Evolutionary conservation across 257 asterid species (phyloP).

Genomic region (Solanum verrucosum): DNA sequence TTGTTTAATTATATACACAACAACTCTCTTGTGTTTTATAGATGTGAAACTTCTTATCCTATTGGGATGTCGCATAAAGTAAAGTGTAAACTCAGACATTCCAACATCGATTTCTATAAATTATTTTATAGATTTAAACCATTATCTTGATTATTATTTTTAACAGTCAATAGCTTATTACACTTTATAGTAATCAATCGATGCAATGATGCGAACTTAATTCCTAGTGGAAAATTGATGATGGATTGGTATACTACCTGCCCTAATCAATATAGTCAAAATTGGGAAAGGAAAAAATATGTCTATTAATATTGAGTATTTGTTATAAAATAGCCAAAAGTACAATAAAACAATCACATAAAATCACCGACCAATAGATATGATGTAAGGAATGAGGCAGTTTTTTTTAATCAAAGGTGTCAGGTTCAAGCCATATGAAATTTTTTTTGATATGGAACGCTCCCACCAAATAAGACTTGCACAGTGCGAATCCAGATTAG

Average conservation of each 20-base stretch:
- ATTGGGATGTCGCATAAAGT: too few species aligned
- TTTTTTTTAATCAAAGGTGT: too few species aligned
- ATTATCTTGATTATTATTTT: neutral
- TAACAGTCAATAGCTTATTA: neutral
- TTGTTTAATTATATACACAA: too few species aligned
- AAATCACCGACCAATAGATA: fast-evolving
- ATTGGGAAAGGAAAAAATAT: neutral
- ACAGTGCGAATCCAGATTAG: too few species aligned
- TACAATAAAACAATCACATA: neutral
- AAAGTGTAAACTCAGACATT: too few species aligned
- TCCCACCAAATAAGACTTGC: too few species aligned
- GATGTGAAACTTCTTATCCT: too few species aligned
- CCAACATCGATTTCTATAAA: too few species aligned
- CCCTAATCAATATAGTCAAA: neutral
- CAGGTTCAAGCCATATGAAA: too few species aligned
- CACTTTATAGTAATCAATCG: neutral
- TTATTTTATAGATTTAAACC: neutral
- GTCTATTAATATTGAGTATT: neutral
- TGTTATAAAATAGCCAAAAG: neutral
- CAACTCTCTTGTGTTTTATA: too few species aligned
- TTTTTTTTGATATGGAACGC: too few species aligned
- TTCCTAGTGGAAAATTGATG: neutral
- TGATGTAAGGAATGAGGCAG: too few species aligned
- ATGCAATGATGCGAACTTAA: neutral
- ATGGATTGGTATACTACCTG: neutral